Conservation (phyloP, 768 basidiomycete genomes). For the Mycena pura region DNA sequence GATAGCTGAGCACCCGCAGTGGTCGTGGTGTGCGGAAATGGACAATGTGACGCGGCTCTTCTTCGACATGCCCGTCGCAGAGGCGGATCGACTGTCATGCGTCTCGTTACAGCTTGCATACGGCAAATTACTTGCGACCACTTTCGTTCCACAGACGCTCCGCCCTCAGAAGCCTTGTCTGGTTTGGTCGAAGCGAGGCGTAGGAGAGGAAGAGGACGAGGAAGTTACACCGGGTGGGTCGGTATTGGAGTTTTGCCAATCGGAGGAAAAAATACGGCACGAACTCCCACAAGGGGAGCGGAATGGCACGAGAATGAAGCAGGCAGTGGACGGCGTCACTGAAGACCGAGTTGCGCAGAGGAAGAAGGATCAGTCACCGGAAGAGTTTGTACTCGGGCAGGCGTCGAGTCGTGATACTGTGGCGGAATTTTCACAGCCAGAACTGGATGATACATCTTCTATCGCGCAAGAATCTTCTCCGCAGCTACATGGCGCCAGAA, state of each 20-base stretch:
- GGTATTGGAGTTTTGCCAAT: neutral
- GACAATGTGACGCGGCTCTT: neutral
- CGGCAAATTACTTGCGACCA: neutral
- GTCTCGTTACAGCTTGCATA: neutral
- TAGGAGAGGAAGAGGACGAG: neutral
- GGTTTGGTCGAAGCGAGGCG: neutral
- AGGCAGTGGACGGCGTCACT: neutral
- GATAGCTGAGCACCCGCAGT: neutral
- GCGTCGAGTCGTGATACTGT: too few relatives aligned
- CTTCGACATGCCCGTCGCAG: neutral
- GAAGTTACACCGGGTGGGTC: neutral
- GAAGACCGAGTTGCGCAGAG: neutral
- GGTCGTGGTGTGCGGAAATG: neutral
- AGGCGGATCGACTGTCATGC: conserved; percentile 3
- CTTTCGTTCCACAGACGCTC: neutral
- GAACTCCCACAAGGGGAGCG: neutral
- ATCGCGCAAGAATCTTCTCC: neutral
- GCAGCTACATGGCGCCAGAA: neutral
- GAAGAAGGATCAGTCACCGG: neutral
- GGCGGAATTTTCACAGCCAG: too few relatives aligned
- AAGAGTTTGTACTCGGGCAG: neutral
- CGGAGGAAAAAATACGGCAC: neutral
- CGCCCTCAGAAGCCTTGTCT: neutral
- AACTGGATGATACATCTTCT: neutral
- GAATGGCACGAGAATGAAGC: neutral